These are phyloP conservation scores for Botryosphaeria dothidea DNA, from an alignment of 2,329 filamentous ascomycete species.

Conservation along the genomic window DNA sequence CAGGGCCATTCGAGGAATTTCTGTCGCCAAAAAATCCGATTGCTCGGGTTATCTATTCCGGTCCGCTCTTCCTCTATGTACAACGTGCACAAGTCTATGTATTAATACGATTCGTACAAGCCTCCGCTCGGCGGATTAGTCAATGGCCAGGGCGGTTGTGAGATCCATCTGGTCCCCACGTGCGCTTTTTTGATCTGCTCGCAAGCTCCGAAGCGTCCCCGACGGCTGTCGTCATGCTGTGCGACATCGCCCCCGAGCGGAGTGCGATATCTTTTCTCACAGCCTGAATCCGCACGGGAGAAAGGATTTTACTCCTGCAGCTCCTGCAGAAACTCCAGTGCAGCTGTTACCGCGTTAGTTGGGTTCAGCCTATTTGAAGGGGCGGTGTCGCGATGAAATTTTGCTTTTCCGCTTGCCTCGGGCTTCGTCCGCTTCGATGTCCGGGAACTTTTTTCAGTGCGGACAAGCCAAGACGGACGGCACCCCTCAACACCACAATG, in stretches of 20 bases:
- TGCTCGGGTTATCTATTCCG: slow-evolving; percentile 15
- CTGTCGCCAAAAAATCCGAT: not conserved
- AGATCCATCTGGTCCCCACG: slow-evolving; percentile 13
- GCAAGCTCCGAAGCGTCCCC: slow-evolving; percentile 12
- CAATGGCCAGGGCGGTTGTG: slow-evolving; percentile 10
- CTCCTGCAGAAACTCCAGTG: slow-evolving; percentile 64
- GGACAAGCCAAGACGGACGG: not conserved
- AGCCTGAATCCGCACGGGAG: not conserved
- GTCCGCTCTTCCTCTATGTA: not conserved
- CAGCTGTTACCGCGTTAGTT: slow-evolving; percentile 46
- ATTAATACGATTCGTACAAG: slow-evolving; percentile 5
- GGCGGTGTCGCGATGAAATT: not conserved
- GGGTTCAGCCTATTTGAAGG: not conserved
- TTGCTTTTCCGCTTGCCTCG: not conserved
- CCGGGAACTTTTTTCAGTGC: not conserved
- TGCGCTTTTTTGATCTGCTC: slow-evolving; percentile 11
- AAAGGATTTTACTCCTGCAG: slow-evolving; percentile 37
- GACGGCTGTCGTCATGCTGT: slow-evolving; percentile 4
- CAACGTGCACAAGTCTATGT: not conserved
- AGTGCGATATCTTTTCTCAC: not conserved
- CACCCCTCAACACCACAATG: not conserved
- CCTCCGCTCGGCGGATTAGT: not conserved
- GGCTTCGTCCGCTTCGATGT: not conserved
- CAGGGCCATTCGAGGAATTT: not conserved
- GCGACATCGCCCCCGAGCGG: slow-evolving; percentile 4